Evolutionary conservation across 2,329 filamentous ascomycete genomes (phyloP).

Genomic region (Claviceps africana): DNA sequence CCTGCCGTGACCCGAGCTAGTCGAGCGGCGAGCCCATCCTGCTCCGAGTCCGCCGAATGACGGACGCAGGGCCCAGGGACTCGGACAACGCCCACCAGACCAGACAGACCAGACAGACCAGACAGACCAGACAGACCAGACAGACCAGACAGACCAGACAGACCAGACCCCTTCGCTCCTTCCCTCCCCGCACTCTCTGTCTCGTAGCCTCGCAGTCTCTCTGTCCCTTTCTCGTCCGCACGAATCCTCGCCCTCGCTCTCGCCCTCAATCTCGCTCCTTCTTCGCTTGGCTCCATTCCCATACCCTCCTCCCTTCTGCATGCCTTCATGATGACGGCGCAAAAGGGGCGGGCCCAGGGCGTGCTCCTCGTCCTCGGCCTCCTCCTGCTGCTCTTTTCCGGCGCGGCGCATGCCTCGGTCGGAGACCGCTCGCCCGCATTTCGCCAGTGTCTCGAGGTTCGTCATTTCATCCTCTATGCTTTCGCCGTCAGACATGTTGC

Average conservation of each 20-base stretch:
- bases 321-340: constrained; percentile 19
- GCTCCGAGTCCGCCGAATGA: not conserved
- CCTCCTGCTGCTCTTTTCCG: constrained; percentile 25
- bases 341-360: constrained; percentile 19
- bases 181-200: not conserved
- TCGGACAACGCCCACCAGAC: not conserved
- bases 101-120: too few species aligned
- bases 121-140: too few species aligned
- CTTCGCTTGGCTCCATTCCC: too few species aligned
- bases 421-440: constrained; percentile 85
- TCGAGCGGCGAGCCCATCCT: not conserved
- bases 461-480: constrained; percentile 21
- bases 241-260: not conserved
- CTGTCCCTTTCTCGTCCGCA: not conserved
- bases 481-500: not conserved
- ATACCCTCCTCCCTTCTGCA: constrained; percentile 8
- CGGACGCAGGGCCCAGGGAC: not conserved
- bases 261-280: not conserved
- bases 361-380: constrained; percentile 21
- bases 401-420: constrained; percentile 50
- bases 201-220: not conserved
- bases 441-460: constrained; percentile 67
- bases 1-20: not conserved
- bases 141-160: too few species aligned
- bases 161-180: not conserved